Percentiles rank a stretch among this genome's conserved stretches.
phyloP scores from a whole-genome alignment of 768 basidiomycete species.

The Kwoniella sp. region DNA sequence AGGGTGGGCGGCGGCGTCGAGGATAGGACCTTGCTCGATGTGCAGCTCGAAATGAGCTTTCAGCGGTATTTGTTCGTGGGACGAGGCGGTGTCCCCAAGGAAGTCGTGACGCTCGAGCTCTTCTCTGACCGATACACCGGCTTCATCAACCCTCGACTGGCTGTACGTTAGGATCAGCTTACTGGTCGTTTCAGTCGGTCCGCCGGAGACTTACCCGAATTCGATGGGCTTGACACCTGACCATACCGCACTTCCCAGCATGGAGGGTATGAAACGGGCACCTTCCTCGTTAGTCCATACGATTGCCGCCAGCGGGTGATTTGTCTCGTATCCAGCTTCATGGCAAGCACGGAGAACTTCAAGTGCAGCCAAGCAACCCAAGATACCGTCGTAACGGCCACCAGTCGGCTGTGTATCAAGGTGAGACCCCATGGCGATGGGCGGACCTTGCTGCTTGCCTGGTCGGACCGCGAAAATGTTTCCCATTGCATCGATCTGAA shows the following conservation, averaged over 20 bases:
- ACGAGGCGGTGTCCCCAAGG: slow-evolving; percentile 10
- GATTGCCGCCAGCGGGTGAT: slow-evolving; percentile 12
- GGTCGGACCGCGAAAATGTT: slow-evolving; percentile 27
- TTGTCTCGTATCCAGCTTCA: slow-evolving; percentile 3
- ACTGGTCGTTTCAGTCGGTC: too few species aligned
- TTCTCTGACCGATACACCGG: slow-evolving; percentile 5
- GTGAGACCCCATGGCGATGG: slow-evolving; percentile 26
- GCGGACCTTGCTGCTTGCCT: slow-evolving; percentile 10
- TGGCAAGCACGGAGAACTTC: slow-evolving; percentile 17
- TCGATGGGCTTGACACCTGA: slow-evolving; percentile 4
- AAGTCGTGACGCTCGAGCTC: slow-evolving; percentile 23
- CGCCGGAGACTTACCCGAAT: background rate
- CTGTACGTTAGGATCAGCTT: background rate
- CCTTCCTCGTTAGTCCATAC: slow-evolving; percentile 31
- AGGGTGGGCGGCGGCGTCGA: slow-evolving; percentile 4
- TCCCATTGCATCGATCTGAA: slow-evolving; percentile 20
- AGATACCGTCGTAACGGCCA: slow-evolving; percentile 31
- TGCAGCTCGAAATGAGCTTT: slow-evolving; percentile 29
- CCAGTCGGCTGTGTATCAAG: slow-evolving; percentile 31
- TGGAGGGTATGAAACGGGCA: slow-evolving; percentile 19
- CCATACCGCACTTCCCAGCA: slow-evolving; percentile 19
- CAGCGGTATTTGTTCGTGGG: slow-evolving; percentile 4
- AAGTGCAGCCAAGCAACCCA: slow-evolving; percentile 19
- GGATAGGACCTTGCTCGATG: slow-evolving; percentile 29
- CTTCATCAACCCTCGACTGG: background rate